phyloP scores from a whole-genome alignment of 1,284 basidiomycete species.

The Melampsora larici-populina region DNA sequence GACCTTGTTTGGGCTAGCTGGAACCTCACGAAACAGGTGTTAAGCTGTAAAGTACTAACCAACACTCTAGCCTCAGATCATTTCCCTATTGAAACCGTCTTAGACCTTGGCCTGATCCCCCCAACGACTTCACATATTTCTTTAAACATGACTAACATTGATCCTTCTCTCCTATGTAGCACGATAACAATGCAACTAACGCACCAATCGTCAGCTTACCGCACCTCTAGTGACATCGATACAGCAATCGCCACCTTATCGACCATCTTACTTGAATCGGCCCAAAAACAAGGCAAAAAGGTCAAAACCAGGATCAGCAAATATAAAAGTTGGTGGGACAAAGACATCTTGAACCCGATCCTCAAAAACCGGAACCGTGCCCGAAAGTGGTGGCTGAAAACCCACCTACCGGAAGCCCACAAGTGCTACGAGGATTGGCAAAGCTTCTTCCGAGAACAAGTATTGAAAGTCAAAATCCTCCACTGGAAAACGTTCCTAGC shows the following conservation, averaged over 20 bases:
- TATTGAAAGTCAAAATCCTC: background rate
- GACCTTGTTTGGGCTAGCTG: background rate
- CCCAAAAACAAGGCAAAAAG: background rate
- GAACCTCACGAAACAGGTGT: background rate
- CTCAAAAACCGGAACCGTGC: background rate
- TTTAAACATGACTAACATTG: background rate
- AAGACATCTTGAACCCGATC: background rate
- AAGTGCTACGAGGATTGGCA: background rate
- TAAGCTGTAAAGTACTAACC: no score
- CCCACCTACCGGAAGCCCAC: background rate
- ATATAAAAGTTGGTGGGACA: background rate
- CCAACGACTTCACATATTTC: no score
- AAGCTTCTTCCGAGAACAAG: background rate
- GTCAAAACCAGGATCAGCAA: background rate
- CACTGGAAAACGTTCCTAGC: constrained; percentile 3
- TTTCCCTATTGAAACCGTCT: background rate
- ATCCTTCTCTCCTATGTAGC: background rate
- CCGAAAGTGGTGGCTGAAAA: background rate
- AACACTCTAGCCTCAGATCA: background rate
- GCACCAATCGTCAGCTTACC: background rate
- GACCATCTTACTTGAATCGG: background rate
- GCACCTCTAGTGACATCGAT: background rate
- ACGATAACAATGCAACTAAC: background rate
- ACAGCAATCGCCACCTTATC: background rate
- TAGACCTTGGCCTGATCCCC: background rate